Percentiles rank a stretch among this genome's conserved stretches.
Conservation (phyloP, 2,329 filamentous ascomycete genomes). For the Beauveria scarabaeidicola region DNA sequence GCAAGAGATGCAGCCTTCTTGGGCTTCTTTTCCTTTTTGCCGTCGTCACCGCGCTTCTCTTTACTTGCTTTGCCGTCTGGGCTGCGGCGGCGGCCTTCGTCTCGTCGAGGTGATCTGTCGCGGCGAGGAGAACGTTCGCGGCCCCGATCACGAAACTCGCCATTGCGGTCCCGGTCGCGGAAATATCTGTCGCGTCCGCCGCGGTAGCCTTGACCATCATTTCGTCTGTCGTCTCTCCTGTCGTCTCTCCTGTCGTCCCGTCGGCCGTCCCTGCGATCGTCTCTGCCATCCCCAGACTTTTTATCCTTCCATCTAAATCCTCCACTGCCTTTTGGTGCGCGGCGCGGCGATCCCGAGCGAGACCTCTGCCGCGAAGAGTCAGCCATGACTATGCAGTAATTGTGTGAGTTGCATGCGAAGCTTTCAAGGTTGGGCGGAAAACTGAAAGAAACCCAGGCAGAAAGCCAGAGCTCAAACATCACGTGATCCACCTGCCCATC, state of each 20-base stretch:
- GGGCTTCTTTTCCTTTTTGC: slow-evolving; percentile 30
- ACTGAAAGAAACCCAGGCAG: not conserved
- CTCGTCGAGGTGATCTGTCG: slow-evolving; percentile 15
- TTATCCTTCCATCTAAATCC: slow-evolving; percentile 54
- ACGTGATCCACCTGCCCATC: not conserved
- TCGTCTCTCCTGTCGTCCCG: slow-evolving; percentile 33
- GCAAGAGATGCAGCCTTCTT: slow-evolving; percentile 22
- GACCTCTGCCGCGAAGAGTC: slow-evolving; percentile 17
- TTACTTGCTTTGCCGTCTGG: slow-evolving; percentile 13
- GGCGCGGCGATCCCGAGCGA: slow-evolving; percentile 21
- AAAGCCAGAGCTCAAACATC: not conserved
- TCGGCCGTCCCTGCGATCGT: slow-evolving; percentile 28
- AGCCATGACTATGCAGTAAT: slow-evolving; percentile 15
- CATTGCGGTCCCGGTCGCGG: slow-evolving; percentile 24
- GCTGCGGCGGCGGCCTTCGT: slow-evolving; percentile 15
- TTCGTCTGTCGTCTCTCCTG: slow-evolving; percentile 19
- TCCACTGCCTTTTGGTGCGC: slow-evolving; percentile 23
- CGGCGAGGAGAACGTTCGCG: slow-evolving; percentile 14
- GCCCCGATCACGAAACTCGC: slow-evolving; percentile 26
- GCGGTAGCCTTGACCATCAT: slow-evolving; percentile 15
- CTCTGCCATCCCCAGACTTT: slow-evolving; percentile 34
- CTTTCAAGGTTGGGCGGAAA: not conserved
- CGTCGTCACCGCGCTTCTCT: slow-evolving; percentile 22
- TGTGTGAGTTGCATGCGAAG: not conserved
- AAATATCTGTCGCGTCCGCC: slow-evolving; percentile 21